A percentile compares a stretch with the other conserved stretches of the same genome.
Conservation (phyloP, 768 basidiomycete genomes). For the Rhodosporidiobolus odoratus region DNA sequence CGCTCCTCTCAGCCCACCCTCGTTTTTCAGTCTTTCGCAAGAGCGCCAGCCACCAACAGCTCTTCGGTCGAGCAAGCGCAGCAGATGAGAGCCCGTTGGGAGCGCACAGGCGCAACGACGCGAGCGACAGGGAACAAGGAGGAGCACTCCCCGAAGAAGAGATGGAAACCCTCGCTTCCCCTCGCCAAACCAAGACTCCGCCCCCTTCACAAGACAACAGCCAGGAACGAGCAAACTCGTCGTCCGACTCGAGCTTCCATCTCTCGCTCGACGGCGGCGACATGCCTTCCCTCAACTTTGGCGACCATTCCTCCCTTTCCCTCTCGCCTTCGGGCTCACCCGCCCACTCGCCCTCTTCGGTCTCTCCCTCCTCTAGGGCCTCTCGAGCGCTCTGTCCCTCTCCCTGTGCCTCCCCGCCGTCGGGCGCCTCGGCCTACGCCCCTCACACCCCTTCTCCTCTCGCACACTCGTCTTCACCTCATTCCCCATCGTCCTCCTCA, state of each 20-base stretch:
- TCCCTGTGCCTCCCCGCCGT: too few relatives aligned
- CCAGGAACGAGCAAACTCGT: background rate
- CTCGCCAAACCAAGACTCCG: background rate
- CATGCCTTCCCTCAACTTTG: constrained; percentile 30
- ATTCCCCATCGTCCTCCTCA: background rate
- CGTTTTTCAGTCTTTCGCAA: constrained; percentile 37
- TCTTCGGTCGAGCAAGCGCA: background rate
- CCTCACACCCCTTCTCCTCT: constrained; percentile 1
- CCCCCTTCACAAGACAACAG: background rate
- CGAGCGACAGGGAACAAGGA: background rate
- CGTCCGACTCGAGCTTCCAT: constrained; percentile 20
- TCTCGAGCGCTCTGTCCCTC: too few relatives aligned
- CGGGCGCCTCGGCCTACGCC: background rate
- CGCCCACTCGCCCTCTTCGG: background rate
- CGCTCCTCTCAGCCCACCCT: constrained; percentile 30
- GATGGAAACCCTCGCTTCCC: constrained; percentile 26
- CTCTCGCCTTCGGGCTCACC: constrained; percentile 10
- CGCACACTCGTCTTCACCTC: background rate
- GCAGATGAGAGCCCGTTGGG: background rate
- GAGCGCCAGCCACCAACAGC: background rate
- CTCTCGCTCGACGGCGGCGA: constrained; percentile 24
- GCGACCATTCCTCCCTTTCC: constrained; percentile 26
- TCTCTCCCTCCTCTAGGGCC: too few relatives aligned
- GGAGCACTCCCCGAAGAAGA: background rate
- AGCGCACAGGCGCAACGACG: background rate